Base-by-base conservation (phyloP, 345 rosid genomes). In the Microcos paniculata region DNA sequence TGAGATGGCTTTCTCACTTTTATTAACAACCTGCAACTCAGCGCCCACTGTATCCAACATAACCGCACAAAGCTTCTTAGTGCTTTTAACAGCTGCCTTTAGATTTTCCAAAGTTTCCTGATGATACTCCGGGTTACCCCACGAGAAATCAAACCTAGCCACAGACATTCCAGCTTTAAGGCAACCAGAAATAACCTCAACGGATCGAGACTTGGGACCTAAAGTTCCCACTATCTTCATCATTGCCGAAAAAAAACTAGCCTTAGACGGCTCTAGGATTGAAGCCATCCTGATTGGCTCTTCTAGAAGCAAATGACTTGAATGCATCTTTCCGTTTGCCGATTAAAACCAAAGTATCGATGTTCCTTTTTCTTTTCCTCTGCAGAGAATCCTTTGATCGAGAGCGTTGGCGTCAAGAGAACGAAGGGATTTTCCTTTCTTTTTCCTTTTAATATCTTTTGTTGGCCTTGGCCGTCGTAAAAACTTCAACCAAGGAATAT, bases 281-380 rank as follows among this genome's bases (percentile, higher is more conserved):
- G 97, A 90, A 79, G 96, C 97, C 99, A 95, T 95, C 93, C 99
- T 85, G 77, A 95, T 95, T 4, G 99, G 99, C 92, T 93, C 99
- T 76, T 95, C 99, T 35, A 91, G 94, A 72, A 95, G 98, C 85
- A 95, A 79, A 88, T 95, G 97, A 76, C 87, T 88, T 2, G 99
- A 88, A 81, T 96, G 99, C 99, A 96, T 96, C 76, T 79, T 91
- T 26, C 6, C 40, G 40, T 73, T n/a, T n/a, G n/a, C 40, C 10
- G 28, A 46, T 74, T 49, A 62, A 33, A 38, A 7, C 2, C 6
- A 42, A 56, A 55, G 23, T 40, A 56, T 30, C 46, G 30, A n/a
- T 28, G 62, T 35, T 48, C 46, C 16, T 38, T 6, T 31, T 66
- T 18, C 33, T 7, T 8, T 21, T 63, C 40, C n/a, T n/a, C 0